Conservation (phyloP, 768 basidiomycete genomes). For the Hericium rajendrae region DNA sequence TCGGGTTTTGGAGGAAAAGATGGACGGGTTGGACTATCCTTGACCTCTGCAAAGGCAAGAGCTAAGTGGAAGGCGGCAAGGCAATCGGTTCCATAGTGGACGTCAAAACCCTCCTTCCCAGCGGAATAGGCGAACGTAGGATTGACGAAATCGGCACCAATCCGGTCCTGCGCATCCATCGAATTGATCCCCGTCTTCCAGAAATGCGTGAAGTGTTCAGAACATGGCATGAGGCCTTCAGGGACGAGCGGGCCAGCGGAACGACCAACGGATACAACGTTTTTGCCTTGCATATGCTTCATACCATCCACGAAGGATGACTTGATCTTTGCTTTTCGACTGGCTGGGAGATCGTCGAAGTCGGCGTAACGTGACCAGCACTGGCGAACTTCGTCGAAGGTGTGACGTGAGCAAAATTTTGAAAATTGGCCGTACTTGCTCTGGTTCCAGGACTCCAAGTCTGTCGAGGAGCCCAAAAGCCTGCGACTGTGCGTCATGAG, state of each 20-base stretch:
- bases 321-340: not conserved
- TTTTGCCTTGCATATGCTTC: not conserved
- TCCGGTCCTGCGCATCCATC: conserved; percentile 8
- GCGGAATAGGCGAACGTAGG: conserved; percentile 37
- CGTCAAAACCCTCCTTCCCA: conserved; percentile 27
- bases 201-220: conserved; percentile 23
- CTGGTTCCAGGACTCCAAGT: conserved; percentile 28
- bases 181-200: conserved; percentile 35
- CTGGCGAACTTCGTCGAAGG: conserved; percentile 28
- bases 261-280: conserved; percentile 13
- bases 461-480: conserved; percentile 25
- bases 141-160: conserved; percentile 27
- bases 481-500: conserved; percentile 30
- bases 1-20: conserved; percentile 1
- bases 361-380: conserved; percentile 26
- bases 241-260: conserved; percentile 30
- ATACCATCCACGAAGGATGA: not conserved
- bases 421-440: conserved; percentile 29
- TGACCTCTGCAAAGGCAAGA: conserved; percentile 16
- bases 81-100: conserved; percentile 39
- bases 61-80: conserved; percentile 33
- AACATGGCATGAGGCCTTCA: conserved; percentile 10
- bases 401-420: conserved; percentile 28
- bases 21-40: not conserved
- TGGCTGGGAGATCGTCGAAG: not conserved